Base-by-base conservation (phyloP, 2,329 filamentous ascomycete species). In the Nigrospora oryzae region DNA sequence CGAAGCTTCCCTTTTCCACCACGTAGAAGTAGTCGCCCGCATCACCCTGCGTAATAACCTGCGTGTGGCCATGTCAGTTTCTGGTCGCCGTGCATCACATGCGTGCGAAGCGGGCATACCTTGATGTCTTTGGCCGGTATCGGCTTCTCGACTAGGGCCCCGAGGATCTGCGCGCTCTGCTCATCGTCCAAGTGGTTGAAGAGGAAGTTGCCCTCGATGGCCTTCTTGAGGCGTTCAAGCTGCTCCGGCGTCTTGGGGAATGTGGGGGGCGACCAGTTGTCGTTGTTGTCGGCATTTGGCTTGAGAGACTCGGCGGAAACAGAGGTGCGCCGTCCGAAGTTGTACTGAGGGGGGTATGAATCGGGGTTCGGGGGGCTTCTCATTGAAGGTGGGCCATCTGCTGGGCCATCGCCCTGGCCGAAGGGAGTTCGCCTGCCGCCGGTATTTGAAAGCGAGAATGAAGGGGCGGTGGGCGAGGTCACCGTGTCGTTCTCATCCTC, bases 11-110 rank as follows among this genome's bases (percentile, higher is more conserved):
- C 52, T 84, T 86, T 64, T 98, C 93, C 15, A 97, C 89, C 23
- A 98, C 83, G 64, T 98, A 98, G 69, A 98, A 98, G 71, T 86
- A 97, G 66, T 98, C 93, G 37, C 93, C 93, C 1, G 90, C 84
- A 59, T 97, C 93, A 45, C 93, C 93, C 70, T 98, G 93, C 41
- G 83, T 85, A 54, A 98, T 97, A 47, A 98, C 89, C 76, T 95
- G 10, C 50, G 23, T 28, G 23, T 28, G 5, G 14, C 23, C 28
- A 39, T 15, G 36, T 23, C 12, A 37, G 46, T 12, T 23, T 15
- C 33, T 41, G 15, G 3, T 8, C 5, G 23, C 23, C 23, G 23
- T 28, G 5, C 8, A 6, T 28, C 23, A 6, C 5, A 10, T 7
- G 10, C 5, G 23, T 28, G 23, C 23, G 23, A 28, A 28, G 23